Conservation (phyloP, 345 rosid species). For the Euclidium syriacum region DNA sequence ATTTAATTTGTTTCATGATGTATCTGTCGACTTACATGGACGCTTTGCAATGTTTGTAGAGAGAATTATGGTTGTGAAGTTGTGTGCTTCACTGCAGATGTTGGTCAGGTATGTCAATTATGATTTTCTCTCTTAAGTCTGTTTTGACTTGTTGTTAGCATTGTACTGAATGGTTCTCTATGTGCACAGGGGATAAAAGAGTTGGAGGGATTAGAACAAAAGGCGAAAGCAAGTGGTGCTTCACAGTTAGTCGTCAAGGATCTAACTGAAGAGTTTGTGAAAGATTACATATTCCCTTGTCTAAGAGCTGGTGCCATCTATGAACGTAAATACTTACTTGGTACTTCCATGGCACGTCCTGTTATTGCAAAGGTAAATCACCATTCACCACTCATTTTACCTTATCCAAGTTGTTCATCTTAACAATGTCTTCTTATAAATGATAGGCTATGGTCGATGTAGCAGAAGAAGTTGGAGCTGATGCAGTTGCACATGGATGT, state of each 20-base stretch:
- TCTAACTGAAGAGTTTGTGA: conserved; percentile 85
- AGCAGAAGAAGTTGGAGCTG: conserved; percentile 96
- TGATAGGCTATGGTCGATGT: conserved; percentile 97
- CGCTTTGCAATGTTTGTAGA: too few relatives aligned
- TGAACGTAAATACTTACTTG: conserved; percentile 88
- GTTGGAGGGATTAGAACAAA: conserved; percentile 86
- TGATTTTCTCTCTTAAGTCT: background rate
- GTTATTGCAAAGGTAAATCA: conserved; percentile 99
- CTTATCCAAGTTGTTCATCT: too few relatives aligned
- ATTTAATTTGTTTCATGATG: background rate
- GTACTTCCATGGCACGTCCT: conserved; percentile 99
- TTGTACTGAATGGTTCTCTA: background rate
- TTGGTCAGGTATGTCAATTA: conserved; percentile 72
- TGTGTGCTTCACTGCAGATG: conserved; percentile 98
- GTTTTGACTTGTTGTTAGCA: background rate
- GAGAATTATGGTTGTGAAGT: conserved; percentile 99
- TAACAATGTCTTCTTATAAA: too few relatives aligned
- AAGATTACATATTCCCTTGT: conserved; percentile 82
- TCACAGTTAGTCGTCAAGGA: conserved; percentile 90
- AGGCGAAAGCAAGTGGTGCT: conserved; percentile 97
- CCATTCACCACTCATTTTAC: too few relatives aligned
- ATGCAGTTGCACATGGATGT: conserved; percentile 96
- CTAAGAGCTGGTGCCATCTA: conserved; percentile 91
- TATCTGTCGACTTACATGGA: too few relatives aligned
- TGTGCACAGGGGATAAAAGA: conserved; percentile 66